Evolutionary conservation across 2,329 filamentous ascomycete species (phyloP).

Genomic region (Fusarium staphyleae): DNA sequence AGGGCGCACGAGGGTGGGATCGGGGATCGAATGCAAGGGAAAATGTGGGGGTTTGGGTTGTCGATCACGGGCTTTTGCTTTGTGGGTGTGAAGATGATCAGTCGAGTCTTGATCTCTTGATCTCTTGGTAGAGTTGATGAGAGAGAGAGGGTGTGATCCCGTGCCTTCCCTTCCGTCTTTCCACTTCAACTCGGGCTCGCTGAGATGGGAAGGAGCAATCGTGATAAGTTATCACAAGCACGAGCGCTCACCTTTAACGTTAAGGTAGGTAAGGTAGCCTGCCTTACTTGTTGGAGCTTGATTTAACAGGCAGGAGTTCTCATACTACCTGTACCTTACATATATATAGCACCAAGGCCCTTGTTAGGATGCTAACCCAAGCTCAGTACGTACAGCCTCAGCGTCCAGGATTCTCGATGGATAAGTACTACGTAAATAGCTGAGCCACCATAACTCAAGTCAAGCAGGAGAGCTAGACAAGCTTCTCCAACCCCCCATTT

Average conservation of each 20-base stretch:
- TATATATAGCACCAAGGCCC: too few species aligned
- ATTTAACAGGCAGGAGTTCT: too few species aligned
- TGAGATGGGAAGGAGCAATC: too few species aligned
- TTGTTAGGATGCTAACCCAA: not conserved
- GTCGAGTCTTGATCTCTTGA: constrained; percentile 2
- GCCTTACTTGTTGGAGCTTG: too few species aligned
- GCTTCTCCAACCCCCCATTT: not conserved
- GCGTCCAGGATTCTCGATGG: too few species aligned
- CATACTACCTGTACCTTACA: too few species aligned
- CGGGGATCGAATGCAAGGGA: constrained; percentile 21
- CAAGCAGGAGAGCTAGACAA: not conserved
- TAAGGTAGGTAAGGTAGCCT: too few species aligned
- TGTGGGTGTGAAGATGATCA: constrained; percentile 25
- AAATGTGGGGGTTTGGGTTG: constrained; percentile 32
- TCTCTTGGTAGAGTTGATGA: constrained; percentile 1
- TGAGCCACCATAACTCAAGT: constrained; percentile 1
- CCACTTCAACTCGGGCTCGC: too few species aligned
- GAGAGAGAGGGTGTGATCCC: constrained; percentile 11
- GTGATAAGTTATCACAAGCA: too few species aligned
- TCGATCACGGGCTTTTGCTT: constrained; percentile 28
- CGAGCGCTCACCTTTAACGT: too few species aligned
- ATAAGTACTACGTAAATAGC: constrained; percentile 1
- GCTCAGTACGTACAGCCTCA: constrained; percentile 8
- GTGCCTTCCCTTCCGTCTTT: not conserved
- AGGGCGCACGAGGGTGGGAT: constrained; percentile 23